phyloP scores from a whole-genome alignment of 2,329 filamentous ascomycete genomes.

The Nemania sp. region DNA sequence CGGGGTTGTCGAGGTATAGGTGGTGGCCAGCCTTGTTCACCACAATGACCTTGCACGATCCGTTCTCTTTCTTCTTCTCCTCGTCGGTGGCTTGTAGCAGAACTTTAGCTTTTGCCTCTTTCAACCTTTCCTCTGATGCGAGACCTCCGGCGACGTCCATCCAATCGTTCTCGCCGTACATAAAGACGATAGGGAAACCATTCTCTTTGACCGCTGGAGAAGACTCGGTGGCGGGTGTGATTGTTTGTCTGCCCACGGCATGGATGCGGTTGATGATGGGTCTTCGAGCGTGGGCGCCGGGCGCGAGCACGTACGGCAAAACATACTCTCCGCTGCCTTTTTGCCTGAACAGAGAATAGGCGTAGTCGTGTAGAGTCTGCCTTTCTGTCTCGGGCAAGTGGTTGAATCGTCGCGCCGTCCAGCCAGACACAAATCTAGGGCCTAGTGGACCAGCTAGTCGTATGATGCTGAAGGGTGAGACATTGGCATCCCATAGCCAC shows the following conservation, averaged over 20 bases:
- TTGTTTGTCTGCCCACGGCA: slow-evolving; percentile 75
- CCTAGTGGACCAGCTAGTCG: slow-evolving; percentile 87
- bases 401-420: slow-evolving; percentile 90
- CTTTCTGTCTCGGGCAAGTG: slow-evolving; percentile 81
- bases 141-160: slow-evolving; percentile 92
- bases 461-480: slow-evolving; percentile 91
- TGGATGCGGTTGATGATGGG: slow-evolving; percentile 88
- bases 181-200: slow-evolving; percentile 82
- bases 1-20: slow-evolving; percentile 62
- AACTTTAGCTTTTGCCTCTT: slow-evolving; percentile 63
- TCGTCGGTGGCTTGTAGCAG: slow-evolving; percentile 66
- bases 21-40: slow-evolving; percentile 66
- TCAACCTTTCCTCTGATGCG: slow-evolving; percentile 77
- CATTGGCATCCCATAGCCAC: slow-evolving; percentile 95
- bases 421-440: slow-evolving; percentile 88
- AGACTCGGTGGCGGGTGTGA: slow-evolving; percentile 42
- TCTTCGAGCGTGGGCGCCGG: slow-evolving; percentile 86
- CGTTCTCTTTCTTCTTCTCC: slow-evolving; percentile 73
- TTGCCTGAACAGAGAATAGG: slow-evolving; percentile 91
- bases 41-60: slow-evolving; percentile 79
- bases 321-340: slow-evolving; percentile 93
- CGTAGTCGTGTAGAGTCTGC: slow-evolving; percentile 86
- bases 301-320: slow-evolving; percentile 87
- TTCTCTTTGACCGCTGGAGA: slow-evolving; percentile 51
- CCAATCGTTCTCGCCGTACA: slow-evolving; percentile 99